phyloP scores from a whole-genome alignment of 345 rosid species.

The Zanthoxylum bungeanum region DNA sequence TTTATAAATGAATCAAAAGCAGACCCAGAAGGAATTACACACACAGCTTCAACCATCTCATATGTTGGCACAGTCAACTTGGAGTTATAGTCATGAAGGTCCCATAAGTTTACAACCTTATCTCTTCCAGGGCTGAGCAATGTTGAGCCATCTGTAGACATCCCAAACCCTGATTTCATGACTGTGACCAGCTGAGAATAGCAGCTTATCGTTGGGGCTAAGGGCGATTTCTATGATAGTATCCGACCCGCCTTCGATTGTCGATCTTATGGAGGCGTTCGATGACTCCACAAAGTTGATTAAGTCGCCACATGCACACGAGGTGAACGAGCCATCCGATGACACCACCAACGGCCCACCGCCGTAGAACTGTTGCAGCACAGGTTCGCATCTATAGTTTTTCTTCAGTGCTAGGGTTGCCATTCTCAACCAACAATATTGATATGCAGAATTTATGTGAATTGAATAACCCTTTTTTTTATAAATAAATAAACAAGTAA shows the following conservation, averaged over 20 bases:
- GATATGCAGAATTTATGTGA: no score
- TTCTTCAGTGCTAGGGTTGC: constrained; percentile 51
- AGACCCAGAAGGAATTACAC: constrained; percentile 50
- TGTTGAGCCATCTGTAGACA: constrained; percentile 82
- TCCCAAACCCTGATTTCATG: constrained; percentile 93
- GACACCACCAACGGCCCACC: constrained; percentile 86
- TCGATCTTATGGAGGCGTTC: constrained; percentile 53
- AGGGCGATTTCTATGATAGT: constrained; percentile 72
- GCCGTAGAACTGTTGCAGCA: constrained; percentile 81
- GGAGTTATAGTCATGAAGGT: constrained; percentile 69
- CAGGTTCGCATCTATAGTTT: constrained; percentile 61
- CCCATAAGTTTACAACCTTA: constrained; percentile 96
- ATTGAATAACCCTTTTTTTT: no score
- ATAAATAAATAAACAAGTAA: no score
- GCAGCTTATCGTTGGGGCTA: constrained; percentile 72
- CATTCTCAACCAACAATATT: no score
- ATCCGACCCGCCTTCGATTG: constrained; percentile 67
- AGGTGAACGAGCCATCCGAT: constrained; percentile 73
- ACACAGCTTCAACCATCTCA: constrained; percentile 80
- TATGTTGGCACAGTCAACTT: constrained; percentile 74
- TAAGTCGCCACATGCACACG: constrained; percentile 69
- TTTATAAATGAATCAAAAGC: constrained; percentile 45
- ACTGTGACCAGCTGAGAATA: constrained; percentile 91
- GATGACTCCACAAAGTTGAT: constrained; percentile 70
- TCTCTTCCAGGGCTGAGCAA: constrained; percentile 88